A percentile compares a stretch with the other conserved stretches of the same genome.
phyloP scores from a whole-genome alignment of 169 alveolate species.

The Plasmodium yoelii region DNA sequence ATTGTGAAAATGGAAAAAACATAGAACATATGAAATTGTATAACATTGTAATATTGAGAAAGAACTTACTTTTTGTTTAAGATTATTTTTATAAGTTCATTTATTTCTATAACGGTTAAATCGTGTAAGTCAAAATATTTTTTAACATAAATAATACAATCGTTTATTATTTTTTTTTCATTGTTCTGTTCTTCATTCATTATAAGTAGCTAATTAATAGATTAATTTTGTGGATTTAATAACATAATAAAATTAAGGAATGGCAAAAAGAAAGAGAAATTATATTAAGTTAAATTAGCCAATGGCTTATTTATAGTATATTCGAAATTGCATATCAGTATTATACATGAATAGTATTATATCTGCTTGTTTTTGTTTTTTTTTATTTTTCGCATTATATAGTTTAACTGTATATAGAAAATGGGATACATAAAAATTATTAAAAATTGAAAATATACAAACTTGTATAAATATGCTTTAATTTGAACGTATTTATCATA shows the following conservation, averaged over 20 bases:
- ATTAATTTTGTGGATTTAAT: no score
- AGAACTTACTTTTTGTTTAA: conserved; percentile 28
- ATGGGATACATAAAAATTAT: no score
- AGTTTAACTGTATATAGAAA: no score
- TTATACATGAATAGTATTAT: no score
- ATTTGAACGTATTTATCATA: not conserved
- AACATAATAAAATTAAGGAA: no score
- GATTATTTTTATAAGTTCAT: conserved; percentile 47
- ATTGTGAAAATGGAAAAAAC: not conserved
- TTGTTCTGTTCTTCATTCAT: conserved; percentile 34
- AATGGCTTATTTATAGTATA: no score
- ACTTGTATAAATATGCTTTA: not conserved
- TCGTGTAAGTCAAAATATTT: conserved; percentile 58
- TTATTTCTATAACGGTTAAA: conserved; percentile 23
- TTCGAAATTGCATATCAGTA: no score
- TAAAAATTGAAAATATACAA: not conserved
- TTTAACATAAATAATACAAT: conserved; percentile 50
- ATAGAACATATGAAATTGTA: not conserved
- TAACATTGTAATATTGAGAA: not conserved
- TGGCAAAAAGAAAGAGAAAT: no score
- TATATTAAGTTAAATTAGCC: no score
- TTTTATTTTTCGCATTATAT: no score
- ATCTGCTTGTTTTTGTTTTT: no score
- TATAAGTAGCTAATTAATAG: not conserved
- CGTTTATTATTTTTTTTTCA: conserved; percentile 28